Evolutionary conservation across 1,284 basidiomycete genomes (phyloP).

Genomic region (Pterulicium gracile): DNA sequence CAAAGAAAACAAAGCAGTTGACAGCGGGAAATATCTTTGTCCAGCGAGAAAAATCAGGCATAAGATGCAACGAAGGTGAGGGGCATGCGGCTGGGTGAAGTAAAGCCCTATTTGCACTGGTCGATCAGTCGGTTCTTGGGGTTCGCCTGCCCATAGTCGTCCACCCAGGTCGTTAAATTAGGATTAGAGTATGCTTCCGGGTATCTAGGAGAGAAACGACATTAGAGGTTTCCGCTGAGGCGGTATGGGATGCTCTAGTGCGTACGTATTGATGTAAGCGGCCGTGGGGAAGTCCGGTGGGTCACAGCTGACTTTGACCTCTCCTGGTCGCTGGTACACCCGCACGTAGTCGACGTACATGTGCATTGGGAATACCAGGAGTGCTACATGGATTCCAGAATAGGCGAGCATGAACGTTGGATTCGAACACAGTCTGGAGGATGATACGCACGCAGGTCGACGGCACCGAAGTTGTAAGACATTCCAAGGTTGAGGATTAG

Average conservation of each 20-base stretch:
- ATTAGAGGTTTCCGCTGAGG: neutral
- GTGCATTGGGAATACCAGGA: neutral
- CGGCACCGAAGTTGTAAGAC: slow-evolving; percentile 47
- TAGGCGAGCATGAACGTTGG: neutral
- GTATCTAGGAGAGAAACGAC: slow-evolving; percentile 15
- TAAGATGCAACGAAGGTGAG: neutral
- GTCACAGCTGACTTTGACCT: slow-evolving; percentile 56
- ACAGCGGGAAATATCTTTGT: no score
- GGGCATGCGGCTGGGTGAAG: neutral
- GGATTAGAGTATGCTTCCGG: slow-evolving; percentile 18
- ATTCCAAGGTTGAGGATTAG: slow-evolving; percentile 58
- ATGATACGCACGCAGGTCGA: slow-evolving; percentile 30
- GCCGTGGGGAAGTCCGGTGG: slow-evolving; percentile 52
- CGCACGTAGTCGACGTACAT: slow-evolving; percentile 61
- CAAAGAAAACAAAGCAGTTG: no score
- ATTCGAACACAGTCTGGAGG: slow-evolving; percentile 22
- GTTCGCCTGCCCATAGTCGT: slow-evolving; percentile 27
- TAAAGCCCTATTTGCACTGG: neutral
- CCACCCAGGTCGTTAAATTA: slow-evolving; percentile 25
- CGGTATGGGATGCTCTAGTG: slow-evolving; percentile 10
- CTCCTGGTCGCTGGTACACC: slow-evolving; percentile 46
- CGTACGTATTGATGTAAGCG: slow-evolving; percentile 34
- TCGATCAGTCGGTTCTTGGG: slow-evolving; percentile 8
- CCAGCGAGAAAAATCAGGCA: no score
- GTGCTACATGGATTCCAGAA: slow-evolving; percentile 17